A percentile compares a stretch with the other conserved stretches of the same genome.
phyloP scores from a whole-genome alignment of 345 rosid genomes.

The Limnanthes douglasii region DNA sequence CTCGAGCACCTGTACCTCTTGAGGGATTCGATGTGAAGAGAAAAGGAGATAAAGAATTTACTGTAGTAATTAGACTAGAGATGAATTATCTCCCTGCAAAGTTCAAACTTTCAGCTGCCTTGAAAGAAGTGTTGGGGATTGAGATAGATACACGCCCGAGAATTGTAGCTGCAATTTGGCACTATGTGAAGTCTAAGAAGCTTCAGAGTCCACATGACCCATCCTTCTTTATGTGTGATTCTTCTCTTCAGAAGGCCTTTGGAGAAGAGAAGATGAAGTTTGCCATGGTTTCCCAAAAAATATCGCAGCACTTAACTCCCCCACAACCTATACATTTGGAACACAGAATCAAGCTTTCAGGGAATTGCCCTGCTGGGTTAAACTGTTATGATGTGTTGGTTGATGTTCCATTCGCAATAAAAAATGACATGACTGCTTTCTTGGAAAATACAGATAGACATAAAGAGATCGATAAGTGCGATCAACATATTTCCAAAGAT shows the following conservation, averaged over 20 bases:
- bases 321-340: conserved; percentile 43
- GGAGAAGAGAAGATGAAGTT: conserved; percentile 45
- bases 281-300: conserved; percentile 26
- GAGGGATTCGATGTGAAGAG: conserved; percentile 59
- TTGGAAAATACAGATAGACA: conserved; percentile 24
- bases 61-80: conserved; percentile 34
- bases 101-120: conserved; percentile 32
- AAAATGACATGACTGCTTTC: conserved; percentile 27
- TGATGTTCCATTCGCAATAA: conserved; percentile 35
- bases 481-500: conserved; percentile 22
- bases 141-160: conserved; percentile 35
- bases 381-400: conserved; percentile 40
- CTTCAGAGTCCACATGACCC: conserved; percentile 33
- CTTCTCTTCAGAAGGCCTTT: conserved; percentile 34
- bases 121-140: conserved; percentile 35
- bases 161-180: conserved; percentile 43
- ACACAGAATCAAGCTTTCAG: conserved; percentile 42
- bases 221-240: conserved; percentile 31
- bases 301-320: conserved; percentile 30
- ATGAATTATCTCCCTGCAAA: conserved; percentile 42
- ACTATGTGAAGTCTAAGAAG: conserved; percentile 35
- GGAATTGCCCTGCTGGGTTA: conserved; percentile 32
- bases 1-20: conserved; percentile 32
- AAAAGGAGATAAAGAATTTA: conserved; percentile 46
- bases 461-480: conserved; percentile 34